Evolutionary conservation across 2,329 filamentous ascomycete species (phyloP), one percentile per base, ranked within the genome.

Genomic region (Pestalotiopsis sp.): DNA sequence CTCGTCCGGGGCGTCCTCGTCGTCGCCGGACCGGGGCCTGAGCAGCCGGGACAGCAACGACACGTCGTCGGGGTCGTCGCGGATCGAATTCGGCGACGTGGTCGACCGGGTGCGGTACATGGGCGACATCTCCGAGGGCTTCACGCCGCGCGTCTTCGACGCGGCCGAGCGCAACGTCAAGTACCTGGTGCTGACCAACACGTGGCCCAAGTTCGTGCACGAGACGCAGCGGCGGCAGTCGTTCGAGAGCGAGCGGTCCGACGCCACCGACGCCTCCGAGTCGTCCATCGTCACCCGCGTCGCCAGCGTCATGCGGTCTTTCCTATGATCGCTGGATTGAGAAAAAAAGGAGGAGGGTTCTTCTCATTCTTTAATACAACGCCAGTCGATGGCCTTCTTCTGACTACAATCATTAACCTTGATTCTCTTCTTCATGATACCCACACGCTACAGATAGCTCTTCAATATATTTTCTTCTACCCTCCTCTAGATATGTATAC

Each of bases 111-210:
- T 74, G 23, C 72, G 72, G 63, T 75, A 75, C 41, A 69, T 65
- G 39, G 83, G 83, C 13, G 80, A 82, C 0, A 81, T 88, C 27
- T 82, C 88, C 0, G 77, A 79, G 0, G 77, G 69, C 0, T 92
- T 91, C 67, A 79, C 83, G 63, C 76, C 80, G 3, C 74, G 75
- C 0, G 82, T 91, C 2, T 92, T 92, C 73, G 88, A 91, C 72
- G 82, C 79, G 3, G 87, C 89, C 0, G 84, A 90, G 74, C 77
- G 79, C n/a, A 86, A 84, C 72, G 87, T 92, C 79, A 91, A 90
- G 77, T 90, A 91, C 69, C 82, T 92, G 5, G 89, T 92, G 2
- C 79, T 91, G 69, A 91, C 89, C 14, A 92, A 92, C 74, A 92
- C 90, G 0, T 92, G 90, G 90, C 86, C 86, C 38, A 88, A 86